Base-by-base conservation (phyloP, 208 protist species). In the Trypanosoma mega region DNA sequence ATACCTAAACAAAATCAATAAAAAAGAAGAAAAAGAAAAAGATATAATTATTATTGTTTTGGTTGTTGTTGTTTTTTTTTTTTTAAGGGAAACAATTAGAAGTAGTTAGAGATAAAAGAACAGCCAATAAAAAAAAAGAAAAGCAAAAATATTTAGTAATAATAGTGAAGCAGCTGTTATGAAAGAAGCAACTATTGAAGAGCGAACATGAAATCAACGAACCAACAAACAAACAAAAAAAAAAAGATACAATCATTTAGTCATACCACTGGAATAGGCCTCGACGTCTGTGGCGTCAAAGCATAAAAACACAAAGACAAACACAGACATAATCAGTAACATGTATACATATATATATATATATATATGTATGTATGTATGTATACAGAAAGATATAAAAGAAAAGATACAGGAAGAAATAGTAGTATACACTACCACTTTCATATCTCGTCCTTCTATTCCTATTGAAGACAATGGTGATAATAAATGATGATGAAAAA, bases 1-100 rank as follows among this genome's bases (percentile, higher is more conserved):
- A 20, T 23, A 27, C 23, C 9, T 18, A 50, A 39, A 2, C 6
- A 46, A 44, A 41, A 72, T 30, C 43, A 20, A 47, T 1, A 43
- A 33, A 57, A 48, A 41, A 48, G 3, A 29, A 47, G 1, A 31
- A 56, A 63, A 47, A 63, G 29, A 53, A 46, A 47, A 55, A 2
- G 11, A 26, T 24, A 21, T 11, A 27, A 21, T 30, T 21, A 71
- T 53, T 23, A 18, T n/a, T n/a, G n/a, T n/a, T n/a, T n/a, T 48
- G 44, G 9, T 7, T 48, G 7, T 48, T 48, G n/a, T 7, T 7
- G n/a, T 48, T 18, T 20, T 7, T 18, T 48, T 48, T 48, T 48
- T 48, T 20, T 6, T 20, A 48, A 30, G 18, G 1, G 52, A 11
- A 27, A 26, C 21, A 43, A 9, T 26, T 24, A 27, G 2, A 18